Evolutionary conservation across 352 stramenopile species (phyloP), one percentile per base, ranked within the genome.

Genomic region (Phytopythium aichiense): DNA sequence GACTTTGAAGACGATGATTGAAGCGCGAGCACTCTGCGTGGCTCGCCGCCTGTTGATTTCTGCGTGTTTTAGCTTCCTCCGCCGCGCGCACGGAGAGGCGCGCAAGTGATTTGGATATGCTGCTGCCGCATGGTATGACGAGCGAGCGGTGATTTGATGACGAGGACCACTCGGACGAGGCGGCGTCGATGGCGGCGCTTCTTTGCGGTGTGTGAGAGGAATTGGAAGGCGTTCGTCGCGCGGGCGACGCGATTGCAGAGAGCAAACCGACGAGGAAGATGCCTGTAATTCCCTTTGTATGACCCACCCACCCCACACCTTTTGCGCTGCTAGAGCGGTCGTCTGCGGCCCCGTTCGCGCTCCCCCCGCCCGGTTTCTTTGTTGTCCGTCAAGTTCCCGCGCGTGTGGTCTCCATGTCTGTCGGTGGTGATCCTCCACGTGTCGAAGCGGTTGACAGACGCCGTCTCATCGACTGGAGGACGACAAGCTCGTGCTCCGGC

Each of bases 1-100:
- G 84, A 92, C 70, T 92, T 91, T 58, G 84, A 92, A 63, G 83
- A 92, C 74, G 81, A 92, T 60, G 82, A 91, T 51, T 58, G 48
- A 54, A 49, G 35, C 16, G 30, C 35, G 22, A 48, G n/a, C 33
- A 7, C 11, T 8, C 13, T 18, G 30, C n/a, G 33, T 18, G 53
- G 33, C 4, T 12, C 9, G 35, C 4, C 22, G 20, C 9, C 2
- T 43, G 35, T 57, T 28, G 31, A 46, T 57, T 57, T 49, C 53
- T 58, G 25, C 53, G 35, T 58, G 53, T 58, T 58, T 54, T 54
- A 54, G 46, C 48, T 54, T 54, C 25, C 28, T 38, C 48, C 48
- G 5, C 7, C 25, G 2, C 46, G 45, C 45, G 45, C 7, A 9
- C 7, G 45, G 45, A 30, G n/a, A n/a, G 45, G 18, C 6, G 9